Evolutionary conservation across 2,329 filamentous ascomycete species (phyloP), one percentile per base, ranked within the genome.

Genomic region (Paecilomyces formosus): DNA sequence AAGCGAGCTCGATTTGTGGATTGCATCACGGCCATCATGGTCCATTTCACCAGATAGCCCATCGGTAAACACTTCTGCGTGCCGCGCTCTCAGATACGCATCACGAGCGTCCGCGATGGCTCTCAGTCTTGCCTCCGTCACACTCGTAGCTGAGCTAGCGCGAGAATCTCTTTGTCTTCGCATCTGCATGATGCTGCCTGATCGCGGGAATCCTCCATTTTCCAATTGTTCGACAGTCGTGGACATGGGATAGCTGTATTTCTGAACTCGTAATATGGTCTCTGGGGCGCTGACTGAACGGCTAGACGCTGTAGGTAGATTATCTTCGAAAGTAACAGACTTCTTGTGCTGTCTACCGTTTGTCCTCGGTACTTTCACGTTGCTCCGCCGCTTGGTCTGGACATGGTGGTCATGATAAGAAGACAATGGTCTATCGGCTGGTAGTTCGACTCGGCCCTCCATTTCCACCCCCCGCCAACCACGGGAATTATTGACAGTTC

Each of bases 251-350:
- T 3, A 22, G 1, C 6, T 26, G 18, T 28, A 22, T 52, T 28
- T 26, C 3, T 15, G 9, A 13, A 52, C 21, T 52, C 50, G 50
- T 12, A 52, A 22, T 52, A 65, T 57, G 2, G 63, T 65, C 18
- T 60, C 63, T 15, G 21, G 50, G 26, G 21, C 26, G n/a, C 50
- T 28, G 18, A 22, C 22, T 15, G 50, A 52, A 28, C 50, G n/a
- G 6, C 22, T 28, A 26, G 22, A 28, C n/a, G 22, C 50, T 52
- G 22, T 13, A 52, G 22, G 54, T 9, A 26, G 22, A 33, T 55
- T 22, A 15, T 65, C 60, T 30, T 61, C 63, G 35, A 61, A 59
- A n/a, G 59, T 58, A 53, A 56, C 62, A 6, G 53, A 57, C 39
- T 61, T 63, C 18, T 59, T 57, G 18, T 59, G 51, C 18, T 53